Percentiles rank a stretch among this genome's conserved stretches.
Evolutionary conservation across 257 asterid genomes (phyloP).

Genomic region (Lycium ferocissimum): DNA sequence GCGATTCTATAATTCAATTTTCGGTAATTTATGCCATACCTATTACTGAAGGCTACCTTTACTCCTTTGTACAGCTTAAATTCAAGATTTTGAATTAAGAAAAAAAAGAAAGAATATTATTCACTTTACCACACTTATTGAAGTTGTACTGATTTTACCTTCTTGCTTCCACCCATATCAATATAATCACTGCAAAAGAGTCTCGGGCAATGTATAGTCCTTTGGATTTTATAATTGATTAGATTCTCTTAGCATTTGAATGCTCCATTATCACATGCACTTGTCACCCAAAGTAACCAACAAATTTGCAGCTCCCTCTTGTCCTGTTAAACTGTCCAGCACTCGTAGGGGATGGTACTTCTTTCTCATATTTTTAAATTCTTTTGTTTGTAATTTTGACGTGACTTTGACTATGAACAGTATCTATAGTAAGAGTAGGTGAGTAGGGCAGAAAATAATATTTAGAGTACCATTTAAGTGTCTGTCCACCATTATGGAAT

Average conservation of each 20-base stretch:
- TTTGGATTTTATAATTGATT: constrained; percentile 44
- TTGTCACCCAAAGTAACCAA: constrained; percentile 46
- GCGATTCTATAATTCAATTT: too few relatives aligned
- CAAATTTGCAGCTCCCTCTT: constrained; percentile 18
- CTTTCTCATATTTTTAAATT: neutral
- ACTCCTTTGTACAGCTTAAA: too few relatives aligned
- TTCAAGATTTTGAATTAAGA: too few relatives aligned
- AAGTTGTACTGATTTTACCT: too few relatives aligned
- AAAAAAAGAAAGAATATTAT: too few relatives aligned
- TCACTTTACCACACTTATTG: too few relatives aligned
- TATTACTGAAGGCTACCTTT: too few relatives aligned
- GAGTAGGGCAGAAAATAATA: neutral
- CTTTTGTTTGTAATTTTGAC: neutral
- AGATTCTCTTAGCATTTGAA: constrained; percentile 51
- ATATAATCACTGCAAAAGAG: constrained; percentile 35
- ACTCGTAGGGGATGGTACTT: neutral
- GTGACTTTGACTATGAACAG: constrained; percentile 41
- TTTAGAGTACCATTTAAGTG: constrained; percentile 27
- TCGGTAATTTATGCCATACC: too few relatives aligned
- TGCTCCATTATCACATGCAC: constrained; percentile 60
- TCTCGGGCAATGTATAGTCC: constrained; percentile 41
- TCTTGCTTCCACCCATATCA: neutral
- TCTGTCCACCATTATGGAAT: constrained; percentile 44
- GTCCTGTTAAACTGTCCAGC: constrained; percentile 16
- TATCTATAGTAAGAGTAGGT: neutral